A percentile compares a stretch with the other conserved stretches of the same genome.
Conservation (phyloP, 139 green algal genomes). For the Micromonas commoda region DNA sequence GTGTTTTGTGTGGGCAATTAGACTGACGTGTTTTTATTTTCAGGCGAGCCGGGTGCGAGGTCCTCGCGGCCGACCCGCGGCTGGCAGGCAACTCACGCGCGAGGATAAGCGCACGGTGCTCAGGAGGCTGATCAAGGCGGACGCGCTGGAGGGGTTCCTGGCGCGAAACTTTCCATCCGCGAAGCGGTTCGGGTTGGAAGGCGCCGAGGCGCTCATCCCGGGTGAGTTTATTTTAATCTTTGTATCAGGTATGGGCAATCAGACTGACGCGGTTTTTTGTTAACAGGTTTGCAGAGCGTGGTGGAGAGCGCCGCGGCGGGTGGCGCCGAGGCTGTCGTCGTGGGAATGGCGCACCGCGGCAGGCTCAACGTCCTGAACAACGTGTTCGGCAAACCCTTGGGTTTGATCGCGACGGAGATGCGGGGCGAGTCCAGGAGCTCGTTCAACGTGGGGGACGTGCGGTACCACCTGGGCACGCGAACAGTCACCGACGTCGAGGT, state of each 20-base stretch:
- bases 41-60: not conserved
- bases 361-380: constrained; percentile 62
- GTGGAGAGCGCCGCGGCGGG: constrained; percentile 72
- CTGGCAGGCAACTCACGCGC: not conserved
- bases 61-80: too few relatives aligned
- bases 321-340: constrained; percentile 68
- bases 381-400: constrained; percentile 57
- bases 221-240: too few relatives aligned
- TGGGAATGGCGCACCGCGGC: constrained; percentile 66
- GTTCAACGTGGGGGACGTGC: constrained; percentile 61
- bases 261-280: too few relatives aligned
- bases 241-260: too few relatives aligned
- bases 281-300: constrained; percentile 45
- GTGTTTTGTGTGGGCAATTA: too few relatives aligned
- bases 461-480: constrained; percentile 88
- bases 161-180: constrained; percentile 7
- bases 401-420: constrained; percentile 51
- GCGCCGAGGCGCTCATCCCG: constrained; percentile 15
- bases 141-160: constrained; percentile 17
- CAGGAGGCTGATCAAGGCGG: not conserved
- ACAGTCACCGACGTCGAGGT: constrained; percentile 34
- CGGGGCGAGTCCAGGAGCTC: constrained; percentile 42
- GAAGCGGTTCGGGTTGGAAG: constrained; percentile 24
- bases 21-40: too few relatives aligned
- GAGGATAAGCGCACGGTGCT: not conserved